Conservation (phyloP, 148 eudicot genomes). For the Silene latifolia region DNA sequence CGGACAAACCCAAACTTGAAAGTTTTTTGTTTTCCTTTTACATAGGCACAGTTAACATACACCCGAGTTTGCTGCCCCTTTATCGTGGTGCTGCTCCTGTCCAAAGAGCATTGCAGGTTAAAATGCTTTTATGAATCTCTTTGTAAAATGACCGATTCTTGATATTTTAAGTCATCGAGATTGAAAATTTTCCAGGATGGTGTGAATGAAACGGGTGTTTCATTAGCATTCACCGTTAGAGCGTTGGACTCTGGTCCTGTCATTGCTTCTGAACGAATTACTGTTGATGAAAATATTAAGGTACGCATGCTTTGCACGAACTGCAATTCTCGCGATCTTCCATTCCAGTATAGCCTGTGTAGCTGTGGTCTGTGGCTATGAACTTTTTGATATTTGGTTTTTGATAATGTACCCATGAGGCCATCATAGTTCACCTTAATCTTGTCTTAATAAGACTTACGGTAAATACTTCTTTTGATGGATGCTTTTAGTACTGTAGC, state of each 20-base stretch:
- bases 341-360: neutral
- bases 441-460: too few relatives aligned
- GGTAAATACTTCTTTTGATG: too few relatives aligned
- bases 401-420: too few relatives aligned
- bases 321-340: neutral
- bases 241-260: constrained; percentile 93
- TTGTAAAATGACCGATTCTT: neutral
- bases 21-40: neutral
- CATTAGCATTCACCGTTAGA: constrained; percentile 85
- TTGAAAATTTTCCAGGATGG: constrained; percentile 60
- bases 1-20: neutral
- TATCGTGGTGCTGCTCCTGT: constrained; percentile 99
- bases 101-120: constrained; percentile 97
- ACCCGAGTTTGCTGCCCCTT: constrained; percentile 91
- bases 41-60: constrained; percentile 92
- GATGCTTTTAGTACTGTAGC: too few relatives aligned
- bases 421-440: too few relatives aligned
- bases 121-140: constrained; percentile 12
- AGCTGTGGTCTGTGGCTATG: neutral
- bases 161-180: constrained; percentile 4
- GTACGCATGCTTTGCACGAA: constrained; percentile 33
- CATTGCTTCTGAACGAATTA: constrained; percentile 59
- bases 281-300: constrained; percentile 73
- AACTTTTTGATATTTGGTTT: too few relatives aligned
- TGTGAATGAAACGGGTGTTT: constrained; percentile 88